Base-by-base conservation (phyloP, 2,329 filamentous ascomycete species). In the Penicillium janthinellum region DNA sequence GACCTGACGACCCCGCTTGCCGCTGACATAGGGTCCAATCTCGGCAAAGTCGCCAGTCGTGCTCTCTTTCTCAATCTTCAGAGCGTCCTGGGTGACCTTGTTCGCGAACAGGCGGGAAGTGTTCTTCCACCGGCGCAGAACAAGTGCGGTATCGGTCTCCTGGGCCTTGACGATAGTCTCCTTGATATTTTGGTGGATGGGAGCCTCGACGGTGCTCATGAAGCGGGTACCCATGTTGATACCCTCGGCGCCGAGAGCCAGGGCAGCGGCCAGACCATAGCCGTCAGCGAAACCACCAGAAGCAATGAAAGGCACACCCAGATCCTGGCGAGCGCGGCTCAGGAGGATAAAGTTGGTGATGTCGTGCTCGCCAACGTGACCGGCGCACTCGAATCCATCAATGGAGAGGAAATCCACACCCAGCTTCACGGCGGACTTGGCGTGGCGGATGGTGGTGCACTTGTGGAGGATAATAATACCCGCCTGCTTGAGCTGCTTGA, bases 141-240 rank as follows among this genome's bases (percentile, higher is more conserved):
- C 86, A 54, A 99, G 84, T 66, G 92, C 87, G 0, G 95, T 99
- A 76, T 98, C 92, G 22, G 90, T 92, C 83, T 99, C 95, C 64
- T 92, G 84, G 1, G 93, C 90, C 57, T 87, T 84, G 53, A 97
- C 92, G 71, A 99, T 99, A 67, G 90, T 84, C 76, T 96, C 84
- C 84, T 99, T 99, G 81, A 99, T 92, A 67, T 96, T 96, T 51
- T 86, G 75, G 79, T 99, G 95, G 64, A 99, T 90, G 0, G 95
- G 95, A 15, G 93, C 88, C 78, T 98, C 95, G 47, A 94, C 83
- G 0, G 95, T 98, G 81, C 90, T 94, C 91, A 99, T 96, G 82
- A 98, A 99, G 44, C 95, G 84, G 10, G 95, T 99, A 59, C 95
- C 95, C 95, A 99, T 99, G 80, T 99, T 99, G 79, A 98, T 88